Base-by-base conservation (phyloP, 306 rosid genomes). In the Cucurbita moschata region DNA sequence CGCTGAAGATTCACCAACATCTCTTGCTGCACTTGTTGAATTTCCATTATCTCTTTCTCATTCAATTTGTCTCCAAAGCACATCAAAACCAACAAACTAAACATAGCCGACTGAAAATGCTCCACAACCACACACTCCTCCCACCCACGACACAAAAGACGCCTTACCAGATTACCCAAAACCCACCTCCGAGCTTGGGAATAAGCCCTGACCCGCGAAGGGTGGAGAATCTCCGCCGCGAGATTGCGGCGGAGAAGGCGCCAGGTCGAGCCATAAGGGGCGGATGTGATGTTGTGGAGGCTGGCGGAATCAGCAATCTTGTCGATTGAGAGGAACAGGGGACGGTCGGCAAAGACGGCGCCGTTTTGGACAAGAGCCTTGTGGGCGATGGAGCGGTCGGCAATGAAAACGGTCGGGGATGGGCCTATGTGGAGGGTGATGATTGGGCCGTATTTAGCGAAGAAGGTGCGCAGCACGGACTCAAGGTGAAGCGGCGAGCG, bases 201-300 rank as follows among this genome's bases (percentile, higher is more conserved):
- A 61, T 79, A 84, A 1, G 71, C 81, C n/a, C 49, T n/a, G 15
- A 84, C 49, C 1, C 81, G 30, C 14, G 84, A 75, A 35, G 87
- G 85, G 18, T 81, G 87, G 21, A 78, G 70, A 14, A 76, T 16
- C 59, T 38, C 47, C 1, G 80, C 79, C 75, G 83, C 75, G 0
- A 87, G 71, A 18, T 87, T 87, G 56, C 79, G 88, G 12, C 91
- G 91, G 6, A 87, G 57, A 1, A 75, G 12, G 4, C 86, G 46
- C 88, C 91, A 87, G 11, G 62, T 56, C 1, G 86, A 43, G 51
- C 91, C 87, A 26, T 82, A 87, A 0, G 85, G 70, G n/a, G 85
- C 80, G 11, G 79, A 74, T 7, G 53, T 59, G 1, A 87, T 62
- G 0, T 68, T 54, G 8, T 35, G 21, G 10, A 80, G 84, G 65